These are phyloP conservation scores for Acmispon strigosus DNA, from an alignment of 306 rosid genomes.

Conservation along the genomic window DNA sequence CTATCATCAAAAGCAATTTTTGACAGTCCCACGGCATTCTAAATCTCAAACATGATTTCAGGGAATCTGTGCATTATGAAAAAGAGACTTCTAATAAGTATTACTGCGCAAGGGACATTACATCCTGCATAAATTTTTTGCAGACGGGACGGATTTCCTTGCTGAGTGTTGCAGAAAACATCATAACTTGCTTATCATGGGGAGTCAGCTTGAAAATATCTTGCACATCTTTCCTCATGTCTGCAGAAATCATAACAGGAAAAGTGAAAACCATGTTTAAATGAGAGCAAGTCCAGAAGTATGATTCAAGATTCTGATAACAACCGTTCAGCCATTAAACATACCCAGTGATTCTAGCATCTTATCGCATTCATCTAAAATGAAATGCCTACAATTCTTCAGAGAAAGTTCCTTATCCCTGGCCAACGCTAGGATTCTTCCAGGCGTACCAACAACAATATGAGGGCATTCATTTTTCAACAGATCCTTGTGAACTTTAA, in stretches of 20 bases:
- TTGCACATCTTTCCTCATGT: conserved; percentile 98
- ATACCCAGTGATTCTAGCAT: conserved; percentile 98
- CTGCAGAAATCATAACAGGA: conserved; percentile 33
- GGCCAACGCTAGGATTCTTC: conserved; percentile 79
- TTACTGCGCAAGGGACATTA: conserved; percentile 85
- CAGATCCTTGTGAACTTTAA: conserved; percentile 90
- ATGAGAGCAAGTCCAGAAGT: background rate
- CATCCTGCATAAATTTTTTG: conserved; percentile 99
- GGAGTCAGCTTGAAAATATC: conserved; percentile 99
- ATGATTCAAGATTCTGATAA: background rate
- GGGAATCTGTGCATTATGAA: conserved; percentile 52
- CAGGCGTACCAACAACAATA: conserved; percentile 99
- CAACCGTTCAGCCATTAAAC: background rate
- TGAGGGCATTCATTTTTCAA: conserved; percentile 95
- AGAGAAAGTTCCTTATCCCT: conserved; percentile 87
- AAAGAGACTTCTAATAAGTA: conserved; percentile 82
- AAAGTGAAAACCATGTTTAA: conserved; percentile 4
- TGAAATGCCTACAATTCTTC: conserved; percentile 92
- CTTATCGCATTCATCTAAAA: conserved; percentile 95
- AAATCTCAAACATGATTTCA: conserved; percentile 35
- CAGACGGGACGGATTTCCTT: conserved; percentile 99
- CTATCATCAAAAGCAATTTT: conserved; percentile 19
- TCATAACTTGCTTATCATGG: conserved; percentile 99
- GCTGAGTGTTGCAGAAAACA: conserved; percentile 99
- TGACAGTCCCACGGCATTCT: conserved; percentile 33